Evolutionary conservation across 2,329 filamentous ascomycete genomes (phyloP).

Genomic region (Colletotrichum noveboracense): DNA sequence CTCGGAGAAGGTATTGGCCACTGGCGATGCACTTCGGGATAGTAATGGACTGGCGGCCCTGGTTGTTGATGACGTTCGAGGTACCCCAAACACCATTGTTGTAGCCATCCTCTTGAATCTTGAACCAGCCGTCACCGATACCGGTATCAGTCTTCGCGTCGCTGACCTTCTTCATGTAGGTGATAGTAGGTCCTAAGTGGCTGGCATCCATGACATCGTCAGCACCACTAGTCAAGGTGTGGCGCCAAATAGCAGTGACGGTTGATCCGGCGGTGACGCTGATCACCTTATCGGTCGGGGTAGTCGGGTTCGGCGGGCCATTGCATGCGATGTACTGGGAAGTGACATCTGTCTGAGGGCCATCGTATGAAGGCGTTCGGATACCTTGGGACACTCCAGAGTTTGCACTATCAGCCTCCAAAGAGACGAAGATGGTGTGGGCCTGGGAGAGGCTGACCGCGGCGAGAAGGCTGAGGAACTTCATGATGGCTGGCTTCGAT

Average conservation of each 20-base stretch:
- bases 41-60: slow-evolving; percentile 49
- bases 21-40: slow-evolving; percentile 54
- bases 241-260: slow-evolving; percentile 57
- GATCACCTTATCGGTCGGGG: slow-evolving; percentile 50
- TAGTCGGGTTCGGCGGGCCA: slow-evolving; percentile 53
- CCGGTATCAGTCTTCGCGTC: slow-evolving; percentile 48
- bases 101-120: slow-evolving; percentile 49
- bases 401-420: slow-evolving; percentile 50
- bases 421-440: slow-evolving; percentile 51
- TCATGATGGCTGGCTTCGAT: slow-evolving; percentile 6
- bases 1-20: slow-evolving; percentile 61
- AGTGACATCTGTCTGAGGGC: slow-evolving; percentile 48
- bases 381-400: slow-evolving; percentile 53
- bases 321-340: slow-evolving; percentile 58
- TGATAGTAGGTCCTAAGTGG: slow-evolving; percentile 56
- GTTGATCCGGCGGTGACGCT: slow-evolving; percentile 49
- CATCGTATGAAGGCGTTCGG: slow-evolving; percentile 55
- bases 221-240: slow-evolving; percentile 47
- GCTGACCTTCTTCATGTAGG: slow-evolving; percentile 62
- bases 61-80: slow-evolving; percentile 45
- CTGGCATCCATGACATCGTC: slow-evolving; percentile 57
- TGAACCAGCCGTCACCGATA: slow-evolving; percentile 46
- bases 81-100: slow-evolving; percentile 46
- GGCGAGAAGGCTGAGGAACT: slow-evolving; percentile 28
- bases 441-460: slow-evolving; percentile 31